Evolutionary conservation across 1,139 yeast species (phyloP).

Genomic region (Lodderomyces beijingensis): DNA sequence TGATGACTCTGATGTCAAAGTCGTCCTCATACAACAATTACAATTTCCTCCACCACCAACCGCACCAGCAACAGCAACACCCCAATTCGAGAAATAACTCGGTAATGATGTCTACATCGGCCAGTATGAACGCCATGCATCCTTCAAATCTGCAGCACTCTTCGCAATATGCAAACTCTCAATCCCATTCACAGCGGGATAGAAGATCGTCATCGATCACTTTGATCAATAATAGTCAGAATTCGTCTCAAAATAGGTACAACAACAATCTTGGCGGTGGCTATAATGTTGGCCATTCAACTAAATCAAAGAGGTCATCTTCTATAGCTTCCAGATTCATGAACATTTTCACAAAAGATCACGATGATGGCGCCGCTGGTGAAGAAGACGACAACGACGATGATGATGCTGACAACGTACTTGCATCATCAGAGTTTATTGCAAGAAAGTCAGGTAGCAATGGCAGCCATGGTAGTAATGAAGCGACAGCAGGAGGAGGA

Average conservation of each 20-base stretch:
- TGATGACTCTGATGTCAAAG: slow-evolving; percentile 4
- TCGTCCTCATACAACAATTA: slow-evolving; percentile 4
- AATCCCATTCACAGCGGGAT: neutral
- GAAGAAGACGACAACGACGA: slow-evolving; percentile 1
- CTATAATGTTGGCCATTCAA: neutral
- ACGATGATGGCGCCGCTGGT: neutral
- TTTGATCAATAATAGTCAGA: slow-evolving; percentile 8
- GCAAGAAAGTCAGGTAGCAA: neutral
- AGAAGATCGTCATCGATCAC: slow-evolving; percentile 9
- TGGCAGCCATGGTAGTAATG: slow-evolving; percentile 1
- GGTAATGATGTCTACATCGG: neutral
- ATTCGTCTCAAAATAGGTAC: slow-evolving; percentile 4
- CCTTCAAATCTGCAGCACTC: neutral
- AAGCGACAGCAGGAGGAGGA: too few relatives aligned
- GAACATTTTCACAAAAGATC: slow-evolving; percentile 4
- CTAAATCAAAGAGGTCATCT: slow-evolving; percentile 1
- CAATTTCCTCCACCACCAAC: neutral
- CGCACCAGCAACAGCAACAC: neutral
- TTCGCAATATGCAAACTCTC: neutral
- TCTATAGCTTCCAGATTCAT: slow-evolving; percentile 5
- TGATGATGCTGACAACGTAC: neutral
- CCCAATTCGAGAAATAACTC: slow-evolving; percentile 5
- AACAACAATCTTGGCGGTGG: slow-evolving; percentile 1
- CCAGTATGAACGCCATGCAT: neutral
- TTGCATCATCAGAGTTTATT: neutral